Base-by-base conservation (phyloP, 331 rosid genomes). In the Stylosanthes scabra region DNA sequence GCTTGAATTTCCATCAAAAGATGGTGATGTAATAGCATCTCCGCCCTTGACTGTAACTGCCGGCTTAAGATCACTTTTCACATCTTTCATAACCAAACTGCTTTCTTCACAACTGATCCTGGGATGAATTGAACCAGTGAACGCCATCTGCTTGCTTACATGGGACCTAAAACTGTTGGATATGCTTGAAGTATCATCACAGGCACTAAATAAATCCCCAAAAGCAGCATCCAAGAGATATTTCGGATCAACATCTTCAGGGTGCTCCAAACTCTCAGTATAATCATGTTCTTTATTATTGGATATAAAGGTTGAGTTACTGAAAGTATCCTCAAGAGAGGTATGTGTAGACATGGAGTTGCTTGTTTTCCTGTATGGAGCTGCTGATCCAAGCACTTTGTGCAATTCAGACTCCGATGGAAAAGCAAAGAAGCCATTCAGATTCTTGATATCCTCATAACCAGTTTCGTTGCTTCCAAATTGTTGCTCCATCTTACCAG, bases 381-480 rank as follows among this genome's bases (percentile, higher is more conserved):
- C 44, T 59, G 87, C 44, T 59, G 87, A 74, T 51, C 86, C 93
- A 78, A 87, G 85, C 71, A 86, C 89, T 83, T 78, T 65, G 74
- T 84, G 86, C 77, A 88, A 88, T 79, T 86, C 97, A 73, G 78
- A 71, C 58, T 75, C 88, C 4, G 82, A 65, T 7, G 89, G 88
- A 72, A 86, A 83, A 58, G 74, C 75, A 66, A 78, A 77, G 55
- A 73, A 76, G 76, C 66, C 77, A 13, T 75, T 65, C 62, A 52
- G 51, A 54, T 42, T 71, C 63, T 57, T 64, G 57, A 34, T 44
- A 66, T 29, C 64, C 57, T 72, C 59, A 66, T 66, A 71, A 56
- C 63, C 9, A 12, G 59, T 72, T 65, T 55, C 59, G 66, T 34
- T 73, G 41, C 76, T 77, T 73, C 70, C 87, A 66, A 85, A 54